Percentiles rank a stretch among this genome's conserved stretches.
Evolutionary conservation across 768 basidiomycete species (phyloP).

Genomic region (Mycena belliarum): DNA sequence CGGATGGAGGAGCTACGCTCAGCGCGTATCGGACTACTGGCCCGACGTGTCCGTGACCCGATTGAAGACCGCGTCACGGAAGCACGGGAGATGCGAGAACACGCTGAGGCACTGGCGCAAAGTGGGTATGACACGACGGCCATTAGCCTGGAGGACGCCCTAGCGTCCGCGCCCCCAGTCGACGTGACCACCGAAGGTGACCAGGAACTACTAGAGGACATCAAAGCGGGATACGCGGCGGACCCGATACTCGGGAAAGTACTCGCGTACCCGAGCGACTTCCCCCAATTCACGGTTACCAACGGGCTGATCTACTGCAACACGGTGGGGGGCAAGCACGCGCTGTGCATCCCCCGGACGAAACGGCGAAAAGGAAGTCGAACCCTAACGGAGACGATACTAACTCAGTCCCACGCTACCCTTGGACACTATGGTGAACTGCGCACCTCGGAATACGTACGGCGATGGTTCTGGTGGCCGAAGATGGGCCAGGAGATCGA

Average conservation of each 20-base stretch:
- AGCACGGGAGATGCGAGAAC: background rate
- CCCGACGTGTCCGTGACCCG: background rate
- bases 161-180: background rate
- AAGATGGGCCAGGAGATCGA: conserved; percentile 7
- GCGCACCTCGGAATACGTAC: no score
- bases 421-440: conserved; percentile 28
- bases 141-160: background rate
- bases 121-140: background rate
- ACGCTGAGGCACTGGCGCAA: background rate
- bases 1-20: background rate
- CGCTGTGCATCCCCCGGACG: background rate
- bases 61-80: background rate
- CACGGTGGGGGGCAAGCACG: background rate
- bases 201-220: no score
- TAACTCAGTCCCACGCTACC: background rate
- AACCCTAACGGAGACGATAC: background rate
- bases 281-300: no score
- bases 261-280: no score
- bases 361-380: background rate
- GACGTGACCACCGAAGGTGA: background rate
- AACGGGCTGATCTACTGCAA: background rate
- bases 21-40: background rate
- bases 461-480: conserved; percentile 26
- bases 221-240: no score
- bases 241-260: no score